A percentile compares a stretch with the other conserved stretches of the same genome.
These are phyloP conservation scores for Xylaria longipes DNA, from an alignment of 495 filamentous ascomycete genomes.

Conservation along the genomic window DNA sequence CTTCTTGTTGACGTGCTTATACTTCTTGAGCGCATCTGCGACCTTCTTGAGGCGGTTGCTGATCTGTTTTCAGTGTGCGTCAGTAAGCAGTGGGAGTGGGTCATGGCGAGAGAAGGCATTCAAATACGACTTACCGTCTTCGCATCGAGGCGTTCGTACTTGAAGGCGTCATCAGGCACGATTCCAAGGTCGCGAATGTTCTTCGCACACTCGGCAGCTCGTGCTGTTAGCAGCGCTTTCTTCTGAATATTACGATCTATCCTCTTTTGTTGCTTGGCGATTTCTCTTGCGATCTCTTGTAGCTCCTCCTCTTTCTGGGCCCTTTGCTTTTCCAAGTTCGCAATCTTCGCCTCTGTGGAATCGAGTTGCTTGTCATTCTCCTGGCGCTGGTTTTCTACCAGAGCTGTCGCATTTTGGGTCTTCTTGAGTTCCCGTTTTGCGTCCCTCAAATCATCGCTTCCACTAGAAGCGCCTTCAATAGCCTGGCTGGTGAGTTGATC, in stretches of 20 bases:
- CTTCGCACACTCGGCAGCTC: constrained; percentile 77
- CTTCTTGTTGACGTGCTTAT: constrained; percentile 98
- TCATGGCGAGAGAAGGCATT: neutral
- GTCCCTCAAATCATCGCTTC: constrained; percentile 75
- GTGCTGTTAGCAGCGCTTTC: constrained; percentile 75
- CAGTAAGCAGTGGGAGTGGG: constrained; percentile 4
- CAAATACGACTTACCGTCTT: constrained; percentile 62
- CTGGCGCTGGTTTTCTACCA: constrained; percentile 68
- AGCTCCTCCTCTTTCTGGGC: constrained; percentile 69
- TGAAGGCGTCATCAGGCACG: constrained; percentile 92
- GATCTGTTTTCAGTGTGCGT: constrained; percentile 55
- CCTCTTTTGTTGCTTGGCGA: constrained; percentile 86
- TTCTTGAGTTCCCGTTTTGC: constrained; percentile 83
- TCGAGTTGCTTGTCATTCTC: constrained; percentile 78
- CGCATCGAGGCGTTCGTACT: constrained; percentile 79
- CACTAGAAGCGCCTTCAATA: constrained; percentile 66
- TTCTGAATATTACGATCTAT: constrained; percentile 93
- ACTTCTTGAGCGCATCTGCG: constrained; percentile 94
- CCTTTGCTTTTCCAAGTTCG: constrained; percentile 67
- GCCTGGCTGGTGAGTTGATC: constrained; percentile 85
- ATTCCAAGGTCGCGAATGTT: constrained; percentile 94
- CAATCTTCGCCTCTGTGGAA: constrained; percentile 62
- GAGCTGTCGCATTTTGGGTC: constrained; percentile 64
- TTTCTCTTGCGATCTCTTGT: constrained; percentile 77
- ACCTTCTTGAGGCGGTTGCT: constrained; percentile 89